phyloP scores from a whole-genome alignment of 257 asterid species.

The Primulina huaijiensis region DNA sequence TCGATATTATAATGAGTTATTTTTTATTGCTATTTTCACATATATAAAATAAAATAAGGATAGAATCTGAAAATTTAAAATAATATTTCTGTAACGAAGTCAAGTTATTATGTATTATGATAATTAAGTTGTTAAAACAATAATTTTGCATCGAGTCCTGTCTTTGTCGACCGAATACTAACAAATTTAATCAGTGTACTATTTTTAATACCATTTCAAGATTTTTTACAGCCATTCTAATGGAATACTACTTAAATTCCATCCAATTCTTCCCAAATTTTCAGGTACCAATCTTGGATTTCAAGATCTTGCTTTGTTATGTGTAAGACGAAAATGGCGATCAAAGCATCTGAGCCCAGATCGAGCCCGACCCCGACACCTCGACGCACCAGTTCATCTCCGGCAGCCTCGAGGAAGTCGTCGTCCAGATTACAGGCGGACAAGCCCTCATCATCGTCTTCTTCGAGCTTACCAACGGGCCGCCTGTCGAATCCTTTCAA shows the following conservation, averaged over 20 bases:
- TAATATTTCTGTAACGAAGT: no score
- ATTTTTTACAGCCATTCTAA: not conserved
- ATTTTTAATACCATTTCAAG: not conserved
- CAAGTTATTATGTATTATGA: no score
- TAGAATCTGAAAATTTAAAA: no score
- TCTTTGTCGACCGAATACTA: constrained; percentile 5
- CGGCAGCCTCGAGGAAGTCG: constrained; percentile 20
- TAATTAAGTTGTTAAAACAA: no score
- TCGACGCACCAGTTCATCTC: not conserved
- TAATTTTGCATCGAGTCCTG: constrained; percentile 16
- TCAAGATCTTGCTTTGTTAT: constrained; percentile 22
- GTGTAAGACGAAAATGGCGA: constrained; percentile 55
- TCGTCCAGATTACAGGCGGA: constrained; percentile 21
- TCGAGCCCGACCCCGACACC: constrained; percentile 23
- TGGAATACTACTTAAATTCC: not conserved
- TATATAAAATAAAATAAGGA: no score
- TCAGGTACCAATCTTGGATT: not conserved
- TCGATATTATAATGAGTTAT: no score
- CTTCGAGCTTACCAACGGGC: constrained; percentile 14
- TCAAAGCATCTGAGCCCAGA: constrained; percentile 33
- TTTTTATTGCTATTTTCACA: no score
- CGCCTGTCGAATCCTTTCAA: constrained; percentile 26
- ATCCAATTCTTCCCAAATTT: not conserved
- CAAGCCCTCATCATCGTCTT: constrained; percentile 28
- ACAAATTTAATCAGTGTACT: not conserved